These are phyloP conservation scores for Komagataella pastoris DNA, from an alignment of 805 yeast genomes.

Conservation along the genomic window DNA sequence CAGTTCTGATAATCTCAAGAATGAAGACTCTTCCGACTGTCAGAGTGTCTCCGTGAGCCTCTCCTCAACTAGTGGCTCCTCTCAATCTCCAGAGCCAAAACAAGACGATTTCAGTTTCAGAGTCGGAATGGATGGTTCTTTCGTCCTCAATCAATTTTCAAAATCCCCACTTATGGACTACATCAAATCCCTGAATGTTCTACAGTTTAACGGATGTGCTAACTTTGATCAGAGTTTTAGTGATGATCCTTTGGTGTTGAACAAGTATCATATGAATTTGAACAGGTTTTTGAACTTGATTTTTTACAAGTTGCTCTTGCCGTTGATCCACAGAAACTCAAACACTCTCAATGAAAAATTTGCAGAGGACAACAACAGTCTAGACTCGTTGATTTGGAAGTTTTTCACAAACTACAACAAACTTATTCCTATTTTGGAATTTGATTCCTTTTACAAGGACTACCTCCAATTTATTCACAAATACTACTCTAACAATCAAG, in stretches of 20 bases:
- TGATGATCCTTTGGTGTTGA: conserved; percentile 10
- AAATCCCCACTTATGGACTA: not conserved
- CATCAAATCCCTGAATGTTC: not conserved
- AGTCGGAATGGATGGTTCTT: not conserved
- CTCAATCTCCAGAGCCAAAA: not conserved
- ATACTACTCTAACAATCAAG: conserved; percentile 22
- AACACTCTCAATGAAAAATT: conserved; percentile 4
- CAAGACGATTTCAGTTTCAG: not conserved
- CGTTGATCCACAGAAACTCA: conserved; percentile 10
- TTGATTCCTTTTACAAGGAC: conserved; percentile 35
- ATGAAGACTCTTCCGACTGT: not conserved
- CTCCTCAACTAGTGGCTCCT: not conserved
- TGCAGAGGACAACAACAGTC: conserved; percentile 20
- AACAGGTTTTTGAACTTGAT: conserved; percentile 20
- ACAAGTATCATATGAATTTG: conserved; percentile 21
- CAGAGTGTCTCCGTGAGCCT: not conserved
- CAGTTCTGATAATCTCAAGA: not conserved
- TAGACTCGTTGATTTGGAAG: conserved; percentile 32
- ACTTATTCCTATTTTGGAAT: conserved; percentile 41
- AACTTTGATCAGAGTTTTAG: conserved; percentile 1
- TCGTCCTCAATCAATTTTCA: not conserved
- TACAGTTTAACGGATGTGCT: not conserved
- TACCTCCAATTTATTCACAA: conserved; percentile 34
- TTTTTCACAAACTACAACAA: conserved; percentile 40
- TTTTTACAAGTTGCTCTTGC: conserved; percentile 19